Evolutionary conservation across 345 rosid species (phyloP).

Genomic region (Rhodamnia rubescens): DNA sequence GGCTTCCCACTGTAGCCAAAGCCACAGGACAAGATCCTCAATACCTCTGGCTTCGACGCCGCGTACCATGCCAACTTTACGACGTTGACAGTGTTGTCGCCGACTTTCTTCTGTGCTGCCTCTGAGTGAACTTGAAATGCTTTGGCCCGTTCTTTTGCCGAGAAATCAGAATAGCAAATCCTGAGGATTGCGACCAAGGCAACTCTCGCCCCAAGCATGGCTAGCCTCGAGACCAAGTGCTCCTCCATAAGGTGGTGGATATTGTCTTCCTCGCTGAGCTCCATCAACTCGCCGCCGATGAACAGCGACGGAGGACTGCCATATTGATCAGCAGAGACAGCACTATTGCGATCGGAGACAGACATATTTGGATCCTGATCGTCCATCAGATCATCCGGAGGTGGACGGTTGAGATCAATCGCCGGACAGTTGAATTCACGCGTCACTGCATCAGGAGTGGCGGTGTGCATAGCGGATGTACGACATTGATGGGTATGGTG

Average conservation of each 20-base stretch:
- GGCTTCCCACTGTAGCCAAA: slow-evolving; percentile 25
- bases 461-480: background rate
- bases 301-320: background rate
- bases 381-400: background rate
- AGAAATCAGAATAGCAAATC: slow-evolving; percentile 17
- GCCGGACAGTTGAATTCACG: background rate
- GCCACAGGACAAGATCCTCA: slow-evolving; percentile 44
- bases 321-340: background rate
- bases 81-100: slow-evolving; percentile 40
- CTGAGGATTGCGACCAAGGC: slow-evolving; percentile 31
- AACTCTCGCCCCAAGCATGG: slow-evolving; percentile 17
- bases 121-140: slow-evolving; percentile 39
- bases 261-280: slow-evolving; percentile 33
- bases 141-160: slow-evolving; percentile 41
- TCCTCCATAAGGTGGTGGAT: slow-evolving; percentile 29
- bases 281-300: slow-evolving; percentile 16
- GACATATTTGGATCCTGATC: slow-evolving; percentile 6
- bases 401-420: background rate
- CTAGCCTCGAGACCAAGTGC: slow-evolving; percentile 31
- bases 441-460: background rate
- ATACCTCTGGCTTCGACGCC: slow-evolving; percentile 26
- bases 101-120: slow-evolving; percentile 38
- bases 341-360: slow-evolving; percentile 50
- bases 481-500: background rate
- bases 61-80: slow-evolving; percentile 65